Percentiles rank a stretch among this genome's conserved stretches.
Conservation (phyloP, 1,284 basidiomycete species). For the Fomitopsis pinicola region DNA sequence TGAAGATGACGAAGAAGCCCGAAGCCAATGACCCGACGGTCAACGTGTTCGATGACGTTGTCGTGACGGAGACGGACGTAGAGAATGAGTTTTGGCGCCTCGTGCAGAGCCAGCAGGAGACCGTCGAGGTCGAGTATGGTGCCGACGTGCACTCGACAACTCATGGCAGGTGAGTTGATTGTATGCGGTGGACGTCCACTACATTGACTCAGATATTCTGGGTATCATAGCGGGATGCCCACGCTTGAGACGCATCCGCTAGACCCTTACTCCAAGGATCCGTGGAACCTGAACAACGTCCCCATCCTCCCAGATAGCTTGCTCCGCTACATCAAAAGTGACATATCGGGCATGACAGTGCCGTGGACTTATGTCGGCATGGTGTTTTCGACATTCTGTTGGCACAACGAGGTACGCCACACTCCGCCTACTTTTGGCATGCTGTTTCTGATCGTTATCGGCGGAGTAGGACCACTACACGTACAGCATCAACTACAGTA, state of each 20-base stretch:
- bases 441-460: constrained; percentile 7
- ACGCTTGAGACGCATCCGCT: constrained; percentile 91
- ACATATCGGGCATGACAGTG: constrained; percentile 99
- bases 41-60: constrained; percentile 58
- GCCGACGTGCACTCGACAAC: constrained; percentile 98
- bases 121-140: constrained; percentile 98
- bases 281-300: constrained; percentile 99
- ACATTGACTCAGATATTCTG: constrained; percentile 9
- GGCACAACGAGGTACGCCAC: constrained; percentile 92
- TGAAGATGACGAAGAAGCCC: background rate
- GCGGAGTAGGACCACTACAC: constrained; percentile 87
- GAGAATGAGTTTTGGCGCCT: constrained; percentile 98
- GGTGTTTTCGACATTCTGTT: constrained; percentile 99
- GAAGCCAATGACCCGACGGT: constrained; percentile 40
- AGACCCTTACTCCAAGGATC: constrained; percentile 83
- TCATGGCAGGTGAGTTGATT: constrained; percentile 77
- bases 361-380: constrained; percentile 99
- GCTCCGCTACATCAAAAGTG: constrained; percentile 92
- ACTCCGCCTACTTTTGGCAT: background rate
- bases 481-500: constrained; percentile 93
- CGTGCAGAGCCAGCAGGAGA: constrained; percentile 85
- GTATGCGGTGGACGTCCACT: background rate
- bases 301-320: constrained; percentile 87
- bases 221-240: constrained; percentile 76
- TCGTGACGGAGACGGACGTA: constrained; percentile 84